Evolutionary conservation across 176 grass and related monocot genomes (phyloP).

Genomic region (Guadua angustifolia): DNA sequence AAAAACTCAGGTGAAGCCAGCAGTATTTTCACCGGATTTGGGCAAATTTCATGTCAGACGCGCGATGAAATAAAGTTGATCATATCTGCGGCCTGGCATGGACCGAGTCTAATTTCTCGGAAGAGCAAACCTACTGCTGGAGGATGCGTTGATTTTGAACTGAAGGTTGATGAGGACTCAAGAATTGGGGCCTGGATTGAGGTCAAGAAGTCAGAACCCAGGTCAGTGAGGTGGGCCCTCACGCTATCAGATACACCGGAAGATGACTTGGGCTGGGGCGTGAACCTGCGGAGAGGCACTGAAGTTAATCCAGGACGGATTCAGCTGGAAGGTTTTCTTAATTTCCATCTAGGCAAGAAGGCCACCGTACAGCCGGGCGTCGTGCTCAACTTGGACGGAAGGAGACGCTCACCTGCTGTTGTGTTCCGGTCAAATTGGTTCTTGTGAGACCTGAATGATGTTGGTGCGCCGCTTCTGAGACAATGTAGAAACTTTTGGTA

Average conservation of each 20-base stretch:
- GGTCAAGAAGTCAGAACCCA: slow-evolving; percentile 50
- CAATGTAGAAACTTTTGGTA: slow-evolving; percentile 7
- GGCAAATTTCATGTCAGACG: slow-evolving; percentile 57
- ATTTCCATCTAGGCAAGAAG: slow-evolving; percentile 73
- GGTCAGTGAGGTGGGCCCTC: slow-evolving; percentile 57
- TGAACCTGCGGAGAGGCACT: slow-evolving; percentile 57
- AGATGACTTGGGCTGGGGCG: slow-evolving; percentile 67
- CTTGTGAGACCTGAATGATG: slow-evolving; percentile 43
- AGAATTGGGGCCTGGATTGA: slow-evolving; percentile 81
- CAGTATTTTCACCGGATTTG: slow-evolving; percentile 61
- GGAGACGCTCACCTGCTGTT: slow-evolving; percentile 44
- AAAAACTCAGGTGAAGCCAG: slow-evolving; percentile 46
- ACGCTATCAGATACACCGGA: slow-evolving; percentile 63
- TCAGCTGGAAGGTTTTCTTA: slow-evolving; percentile 68
- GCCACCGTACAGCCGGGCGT: slow-evolving; percentile 66
- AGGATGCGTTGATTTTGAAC: slow-evolving; percentile 60
- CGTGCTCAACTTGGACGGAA: slow-evolving; percentile 55
- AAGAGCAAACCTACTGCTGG: slow-evolving; percentile 50
- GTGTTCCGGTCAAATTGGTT: slow-evolving; percentile 74
- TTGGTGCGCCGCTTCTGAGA: neutral
- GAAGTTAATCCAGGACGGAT: slow-evolving; percentile 52
- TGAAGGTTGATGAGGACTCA: slow-evolving; percentile 80
- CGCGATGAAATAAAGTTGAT: slow-evolving; percentile 68
- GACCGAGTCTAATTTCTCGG: slow-evolving; percentile 41
- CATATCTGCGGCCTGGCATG: slow-evolving; percentile 62